Conservation (phyloP, 116 monocot genomes). For the Zostera marina region DNA sequence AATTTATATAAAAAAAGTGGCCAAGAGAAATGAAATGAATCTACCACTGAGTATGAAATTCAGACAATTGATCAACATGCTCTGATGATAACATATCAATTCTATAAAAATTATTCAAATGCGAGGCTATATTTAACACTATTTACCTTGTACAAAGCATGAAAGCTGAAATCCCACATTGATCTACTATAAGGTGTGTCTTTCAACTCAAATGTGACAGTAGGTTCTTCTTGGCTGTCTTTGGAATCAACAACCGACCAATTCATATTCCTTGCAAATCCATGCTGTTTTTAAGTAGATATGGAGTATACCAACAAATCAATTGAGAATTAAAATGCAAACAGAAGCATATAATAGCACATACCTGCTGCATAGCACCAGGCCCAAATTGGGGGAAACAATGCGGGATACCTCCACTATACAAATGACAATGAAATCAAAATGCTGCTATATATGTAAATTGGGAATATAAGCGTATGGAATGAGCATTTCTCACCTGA, state of each 20-base stretch:
- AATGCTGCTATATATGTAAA: background rate
- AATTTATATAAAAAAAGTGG: no score
- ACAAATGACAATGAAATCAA: background rate
- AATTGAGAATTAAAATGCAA: background rate
- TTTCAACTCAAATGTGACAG: constrained; percentile 61
- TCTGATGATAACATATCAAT: no score
- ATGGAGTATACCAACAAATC: background rate
- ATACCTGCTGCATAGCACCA: constrained; percentile 94
- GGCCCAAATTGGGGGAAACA: constrained; percentile 99
- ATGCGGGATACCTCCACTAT: constrained; percentile 98
- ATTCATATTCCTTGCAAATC: constrained; percentile 87
- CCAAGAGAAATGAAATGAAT: no score
- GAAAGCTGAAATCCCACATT: constrained; percentile 98
- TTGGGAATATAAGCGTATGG: background rate
- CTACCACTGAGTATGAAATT: no score
- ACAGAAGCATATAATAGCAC: background rate
- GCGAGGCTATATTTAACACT: background rate
- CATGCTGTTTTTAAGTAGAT: constrained; percentile 44
- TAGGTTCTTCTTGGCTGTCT: constrained; percentile 43
- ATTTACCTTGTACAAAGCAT: constrained; percentile 72
- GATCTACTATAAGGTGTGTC: constrained; percentile 70
- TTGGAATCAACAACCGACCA: constrained; percentile 20
- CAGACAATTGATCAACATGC: no score
- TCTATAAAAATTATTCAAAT: no score
- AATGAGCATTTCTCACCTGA: constrained; percentile 39